Conservation (phyloP, 768 basidiomycete species). For the Auriculariales sp. region DNA sequence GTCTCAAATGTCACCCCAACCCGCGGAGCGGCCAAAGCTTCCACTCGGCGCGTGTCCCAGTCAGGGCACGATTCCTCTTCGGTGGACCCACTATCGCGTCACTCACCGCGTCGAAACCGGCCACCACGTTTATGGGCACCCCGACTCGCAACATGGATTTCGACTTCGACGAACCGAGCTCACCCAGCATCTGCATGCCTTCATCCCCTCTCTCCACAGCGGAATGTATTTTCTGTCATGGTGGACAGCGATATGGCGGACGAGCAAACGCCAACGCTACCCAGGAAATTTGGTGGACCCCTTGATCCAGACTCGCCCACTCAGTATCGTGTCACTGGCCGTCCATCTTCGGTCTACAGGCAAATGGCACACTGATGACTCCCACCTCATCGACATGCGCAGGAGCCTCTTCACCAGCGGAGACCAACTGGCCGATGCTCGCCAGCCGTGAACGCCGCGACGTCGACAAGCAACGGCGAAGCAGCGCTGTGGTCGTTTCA, state of each 20-base stretch:
- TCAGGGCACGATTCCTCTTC: neutral
- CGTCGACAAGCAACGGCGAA: constrained; percentile 17
- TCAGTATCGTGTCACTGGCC: no score
- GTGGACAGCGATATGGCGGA: constrained; percentile 26
- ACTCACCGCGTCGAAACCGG: neutral
- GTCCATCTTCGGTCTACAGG: constrained; percentile 31
- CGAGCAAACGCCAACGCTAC: constrained; percentile 28
- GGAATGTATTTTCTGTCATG: constrained; percentile 6
- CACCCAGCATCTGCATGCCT: constrained; percentile 52
- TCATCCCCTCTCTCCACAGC: constrained; percentile 1
- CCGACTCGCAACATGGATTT: constrained; percentile 18
- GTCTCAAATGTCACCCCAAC: neutral
- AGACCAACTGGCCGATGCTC: constrained; percentile 54
- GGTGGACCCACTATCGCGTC: neutral
- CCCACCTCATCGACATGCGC: constrained; percentile 48
- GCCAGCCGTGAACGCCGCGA: constrained; percentile 18
- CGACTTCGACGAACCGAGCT: constrained; percentile 26
- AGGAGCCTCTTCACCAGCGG: constrained; percentile 30
- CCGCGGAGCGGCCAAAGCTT: constrained; percentile 23
- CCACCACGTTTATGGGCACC: constrained; percentile 8
- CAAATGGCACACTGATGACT: constrained; percentile 40
- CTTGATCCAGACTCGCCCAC: no score
- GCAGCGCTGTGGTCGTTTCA: constrained; percentile 5
- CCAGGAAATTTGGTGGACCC: constrained; percentile 5
- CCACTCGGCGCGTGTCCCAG: constrained; percentile 41